Conservation (phyloP, 768 basidiomycete species). For the Lactarius sp. region DNA sequence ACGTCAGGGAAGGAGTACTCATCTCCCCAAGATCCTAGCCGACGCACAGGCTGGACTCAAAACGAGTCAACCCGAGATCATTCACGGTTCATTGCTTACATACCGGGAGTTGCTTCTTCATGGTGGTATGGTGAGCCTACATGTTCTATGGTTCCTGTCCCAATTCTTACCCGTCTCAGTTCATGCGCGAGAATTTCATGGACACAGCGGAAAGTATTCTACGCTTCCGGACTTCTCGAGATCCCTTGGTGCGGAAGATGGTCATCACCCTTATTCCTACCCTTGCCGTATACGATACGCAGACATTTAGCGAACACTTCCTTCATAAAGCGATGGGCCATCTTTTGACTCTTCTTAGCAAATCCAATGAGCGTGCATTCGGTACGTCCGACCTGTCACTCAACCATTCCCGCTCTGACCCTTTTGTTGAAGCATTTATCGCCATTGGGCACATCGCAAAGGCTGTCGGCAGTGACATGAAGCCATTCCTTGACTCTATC, state of each 20-base stretch:
- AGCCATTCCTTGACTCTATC: conserved; percentile 88
- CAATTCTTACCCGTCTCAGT: conserved; percentile 39
- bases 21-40: conserved; percentile 75
- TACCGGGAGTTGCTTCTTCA: conserved; percentile 88
- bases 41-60: conserved; percentile 84
- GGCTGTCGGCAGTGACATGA: conserved; percentile 92
- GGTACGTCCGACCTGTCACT: conserved; percentile 43
- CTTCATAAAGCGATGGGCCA: conserved; percentile 93
- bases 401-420: conserved; percentile 2
- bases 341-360: conserved; percentile 81
- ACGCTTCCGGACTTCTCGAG: conserved; percentile 81
- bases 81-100: conserved; percentile 89
- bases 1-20: conserved; percentile 57
- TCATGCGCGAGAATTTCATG: conserved; percentile 83
- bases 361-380: conserved; percentile 81
- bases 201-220: conserved; percentile 89
- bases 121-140: conserved; percentile 78
- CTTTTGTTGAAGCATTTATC: conserved; percentile 64
- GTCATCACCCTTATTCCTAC: conserved; percentile 95
- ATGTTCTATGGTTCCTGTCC: background rate
- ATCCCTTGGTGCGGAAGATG: conserved; percentile 84
- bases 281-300: conserved; percentile 89
- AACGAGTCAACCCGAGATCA: conserved; percentile 75
- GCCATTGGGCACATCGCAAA: conserved; percentile 94
- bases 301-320: conserved; percentile 86